These are phyloP conservation scores for Pseudoneurospora amorphoporcata DNA, from an alignment of 495 filamentous ascomycete genomes.

Conservation along the genomic window DNA sequence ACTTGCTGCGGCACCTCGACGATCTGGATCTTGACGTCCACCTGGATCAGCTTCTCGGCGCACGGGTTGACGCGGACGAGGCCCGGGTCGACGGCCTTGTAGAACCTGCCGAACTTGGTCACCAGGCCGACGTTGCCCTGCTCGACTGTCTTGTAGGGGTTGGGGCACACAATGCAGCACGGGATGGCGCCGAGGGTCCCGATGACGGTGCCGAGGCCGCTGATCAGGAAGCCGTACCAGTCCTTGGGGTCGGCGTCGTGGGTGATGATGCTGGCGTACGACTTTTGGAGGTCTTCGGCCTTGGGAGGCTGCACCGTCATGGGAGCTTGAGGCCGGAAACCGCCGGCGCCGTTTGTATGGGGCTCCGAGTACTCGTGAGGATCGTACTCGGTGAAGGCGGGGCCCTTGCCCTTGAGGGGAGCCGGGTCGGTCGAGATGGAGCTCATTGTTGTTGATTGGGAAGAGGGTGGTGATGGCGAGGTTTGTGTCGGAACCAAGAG, in stretches of 20 bases:
- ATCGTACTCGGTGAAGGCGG: neutral
- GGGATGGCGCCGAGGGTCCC: slow-evolving; percentile 82
- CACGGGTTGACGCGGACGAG: slow-evolving; percentile 98
- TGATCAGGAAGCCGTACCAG: slow-evolving; percentile 89
- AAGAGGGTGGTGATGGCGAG: neutral
- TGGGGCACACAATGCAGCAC: slow-evolving; percentile 86
- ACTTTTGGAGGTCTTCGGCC: slow-evolving; percentile 75
- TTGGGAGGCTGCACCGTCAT: slow-evolving; percentile 77
- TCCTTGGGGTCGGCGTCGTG: slow-evolving; percentile 65
- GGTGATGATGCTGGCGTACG: slow-evolving; percentile 69
- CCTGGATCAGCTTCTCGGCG: slow-evolving; percentile 75
- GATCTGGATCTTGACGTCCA: slow-evolving; percentile 99
- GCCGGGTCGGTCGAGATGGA: neutral
- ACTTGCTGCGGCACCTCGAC: slow-evolving; percentile 92
- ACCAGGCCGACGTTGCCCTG: slow-evolving; percentile 94
- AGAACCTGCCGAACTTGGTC: slow-evolving; percentile 93
- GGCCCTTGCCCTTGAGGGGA: slow-evolving; percentile 19
- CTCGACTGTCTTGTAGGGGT: slow-evolving; percentile 88
- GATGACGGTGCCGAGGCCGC: slow-evolving; percentile 62
- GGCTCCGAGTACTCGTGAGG: neutral
- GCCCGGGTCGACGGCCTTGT: slow-evolving; percentile 92
- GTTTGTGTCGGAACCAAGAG: neutral
- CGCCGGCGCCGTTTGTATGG: slow-evolving; percentile 4
- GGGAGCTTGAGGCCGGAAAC: slow-evolving; percentile 35
- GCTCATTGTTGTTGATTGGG: neutral